Evolutionary conservation across 306 rosid species (phyloP).

Genomic region (Vicia villosa): DNA sequence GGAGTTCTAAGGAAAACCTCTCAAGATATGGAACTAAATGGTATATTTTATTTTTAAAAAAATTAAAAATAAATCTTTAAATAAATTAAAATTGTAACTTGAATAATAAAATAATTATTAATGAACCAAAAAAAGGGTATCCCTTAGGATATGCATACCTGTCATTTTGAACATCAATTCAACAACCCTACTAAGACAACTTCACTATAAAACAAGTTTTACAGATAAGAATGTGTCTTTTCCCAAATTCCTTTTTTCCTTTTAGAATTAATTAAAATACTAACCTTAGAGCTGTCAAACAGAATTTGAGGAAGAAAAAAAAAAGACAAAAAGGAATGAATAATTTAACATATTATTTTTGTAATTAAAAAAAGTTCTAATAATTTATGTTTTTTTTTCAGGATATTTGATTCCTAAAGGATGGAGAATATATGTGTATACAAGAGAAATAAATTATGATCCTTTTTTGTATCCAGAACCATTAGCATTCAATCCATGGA

Average conservation of each 20-base stretch:
- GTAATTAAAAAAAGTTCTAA: neutral
- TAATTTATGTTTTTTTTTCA: constrained; percentile 38
- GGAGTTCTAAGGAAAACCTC: constrained; percentile 95
- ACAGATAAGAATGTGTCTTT: constrained; percentile 35
- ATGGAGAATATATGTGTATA: constrained; percentile 94
- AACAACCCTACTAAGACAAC: constrained; percentile 44
- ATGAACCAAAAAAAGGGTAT: neutral
- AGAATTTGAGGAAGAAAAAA: neutral
- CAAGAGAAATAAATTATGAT: constrained; percentile 89
- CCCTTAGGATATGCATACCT: constrained; percentile 29
- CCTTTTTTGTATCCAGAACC: constrained; percentile 80
- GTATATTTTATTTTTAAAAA: constrained; percentile 32
- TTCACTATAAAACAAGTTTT: constrained; percentile 44
- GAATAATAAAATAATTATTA: neutral
- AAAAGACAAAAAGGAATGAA: neutral
- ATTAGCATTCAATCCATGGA: constrained; percentile 85
- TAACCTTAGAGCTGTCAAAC: constrained; percentile 21
- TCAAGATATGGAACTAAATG: constrained; percentile 86
- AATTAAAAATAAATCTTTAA: no score
- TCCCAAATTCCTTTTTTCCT: constrained; percentile 24
- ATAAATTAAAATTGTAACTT: neutral
- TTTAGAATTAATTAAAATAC: constrained; percentile 36
- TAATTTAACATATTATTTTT: constrained; percentile 2
- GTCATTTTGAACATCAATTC: constrained; percentile 43
- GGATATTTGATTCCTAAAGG: constrained; percentile 90